These are phyloP conservation scores for Mucor piriformis DNA, from an alignment of 371 early-diverging fungal genomes.

Conservation along the genomic window DNA sequence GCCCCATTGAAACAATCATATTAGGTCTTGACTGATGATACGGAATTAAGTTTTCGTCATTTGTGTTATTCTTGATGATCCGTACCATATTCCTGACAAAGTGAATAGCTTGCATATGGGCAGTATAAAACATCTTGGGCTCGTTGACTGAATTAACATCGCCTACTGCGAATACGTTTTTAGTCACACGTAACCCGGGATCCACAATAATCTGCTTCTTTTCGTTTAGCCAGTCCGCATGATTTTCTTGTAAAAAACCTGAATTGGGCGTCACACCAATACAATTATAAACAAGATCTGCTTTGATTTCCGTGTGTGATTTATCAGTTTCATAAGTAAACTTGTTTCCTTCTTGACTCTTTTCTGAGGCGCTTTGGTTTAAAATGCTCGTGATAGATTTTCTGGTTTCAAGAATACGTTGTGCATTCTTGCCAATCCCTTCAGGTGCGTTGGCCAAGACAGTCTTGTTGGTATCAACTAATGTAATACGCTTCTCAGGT, in stretches of 20 bases:
- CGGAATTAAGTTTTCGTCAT: conserved; percentile 10
- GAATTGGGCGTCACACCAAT: conserved; percentile 40
- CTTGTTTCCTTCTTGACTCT: not conserved
- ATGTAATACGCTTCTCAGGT: conserved; percentile 44
- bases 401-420: conserved; percentile 19
- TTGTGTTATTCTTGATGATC: conserved; percentile 3
- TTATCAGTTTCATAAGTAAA: conserved; percentile 30
- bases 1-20: conserved; percentile 43
- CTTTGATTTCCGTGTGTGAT: conserved; percentile 22
- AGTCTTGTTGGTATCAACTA: conserved; percentile 33
- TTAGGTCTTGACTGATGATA: conserved; percentile 24
- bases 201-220: conserved; percentile 32
- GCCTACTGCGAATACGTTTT: conserved; percentile 39
- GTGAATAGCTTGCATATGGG: conserved; percentile 49
- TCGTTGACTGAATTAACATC: conserved; percentile 36
- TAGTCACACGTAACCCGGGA: conserved; percentile 24
- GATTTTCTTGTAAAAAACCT: conserved; percentile 16
- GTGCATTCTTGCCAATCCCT: conserved; percentile 24
- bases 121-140: conserved; percentile 49
- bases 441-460: conserved; percentile 29
- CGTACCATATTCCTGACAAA: conserved; percentile 23
- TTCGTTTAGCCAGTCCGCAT: conserved; percentile 30
- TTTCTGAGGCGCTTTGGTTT: conserved; percentile 23
- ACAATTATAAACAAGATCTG: conserved; percentile 36
- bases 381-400: conserved; percentile 19